phyloP scores from a whole-genome alignment of 768 basidiomycete genomes.

The Tylopilus sp. region DNA sequence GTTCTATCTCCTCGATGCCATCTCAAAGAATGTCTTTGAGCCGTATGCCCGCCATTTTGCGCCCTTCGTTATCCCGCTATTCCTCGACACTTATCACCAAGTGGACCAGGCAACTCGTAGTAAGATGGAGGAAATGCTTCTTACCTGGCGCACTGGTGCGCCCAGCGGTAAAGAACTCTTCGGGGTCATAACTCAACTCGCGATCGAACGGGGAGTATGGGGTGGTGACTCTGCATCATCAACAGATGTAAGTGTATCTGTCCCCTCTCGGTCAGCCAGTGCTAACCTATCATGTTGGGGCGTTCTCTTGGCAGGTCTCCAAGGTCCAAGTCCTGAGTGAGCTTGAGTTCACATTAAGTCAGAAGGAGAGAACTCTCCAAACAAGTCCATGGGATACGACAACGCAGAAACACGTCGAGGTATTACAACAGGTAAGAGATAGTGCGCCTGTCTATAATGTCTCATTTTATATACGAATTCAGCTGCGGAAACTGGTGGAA shows the following conservation, averaged over 20 bases:
- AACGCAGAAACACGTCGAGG: conserved; percentile 67
- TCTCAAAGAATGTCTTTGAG: conserved; percentile 93
- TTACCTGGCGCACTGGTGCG: conserved; percentile 90
- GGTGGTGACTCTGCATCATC: conserved; percentile 46
- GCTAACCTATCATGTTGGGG: conserved; percentile 4
- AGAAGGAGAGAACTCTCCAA: conserved; percentile 74
- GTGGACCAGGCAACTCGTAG: conserved; percentile 82
- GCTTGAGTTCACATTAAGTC: conserved; percentile 75
- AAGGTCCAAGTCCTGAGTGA: conserved; percentile 81
- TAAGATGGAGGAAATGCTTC: conserved; percentile 98
- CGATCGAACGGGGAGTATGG: conserved; percentile 85
- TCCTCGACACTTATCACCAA: conserved; percentile 81
- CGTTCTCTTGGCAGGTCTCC: conserved; percentile 41
- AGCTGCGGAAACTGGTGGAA: conserved; percentile 74
- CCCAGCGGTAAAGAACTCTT: conserved; percentile 82
- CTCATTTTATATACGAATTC: conserved; percentile 5
- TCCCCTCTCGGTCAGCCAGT: neutral
- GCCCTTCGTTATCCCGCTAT: conserved; percentile 76
- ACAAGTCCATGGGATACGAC: conserved; percentile 68
- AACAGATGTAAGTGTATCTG: conserved; percentile 36
- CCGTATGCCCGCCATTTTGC: conserved; percentile 89
- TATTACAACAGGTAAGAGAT: conserved; percentile 72
- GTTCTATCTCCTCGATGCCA: conserved; percentile 94
- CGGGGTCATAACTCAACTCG: conserved; percentile 70
- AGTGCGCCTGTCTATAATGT: neutral